Percentiles rank a stretch among this genome's conserved stretches.
These are phyloP conservation scores for Metschnikowia arizonensis DNA, from an alignment of 805 yeast species.

Conservation along the genomic window DNA sequence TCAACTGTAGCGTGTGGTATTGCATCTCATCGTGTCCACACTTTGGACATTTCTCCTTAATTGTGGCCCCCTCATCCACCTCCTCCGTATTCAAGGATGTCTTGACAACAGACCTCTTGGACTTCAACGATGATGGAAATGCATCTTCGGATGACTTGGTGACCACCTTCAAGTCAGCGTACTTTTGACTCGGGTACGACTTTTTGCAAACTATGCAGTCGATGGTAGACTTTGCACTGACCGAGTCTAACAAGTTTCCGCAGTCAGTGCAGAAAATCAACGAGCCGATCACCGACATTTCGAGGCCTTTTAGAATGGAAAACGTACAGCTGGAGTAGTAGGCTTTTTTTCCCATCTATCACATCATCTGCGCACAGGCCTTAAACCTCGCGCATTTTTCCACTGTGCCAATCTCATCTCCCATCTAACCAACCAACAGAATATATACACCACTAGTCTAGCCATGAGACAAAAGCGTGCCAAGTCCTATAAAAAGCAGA, in stretches of 20 bases:
- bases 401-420: constrained; percentile 6
- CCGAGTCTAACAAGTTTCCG: constrained; percentile 82
- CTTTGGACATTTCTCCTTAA: constrained; percentile 96
- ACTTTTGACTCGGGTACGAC: constrained; percentile 46
- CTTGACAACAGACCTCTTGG: constrained; percentile 87
- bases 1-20: constrained; percentile 90
- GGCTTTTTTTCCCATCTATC: constrained; percentile 1
- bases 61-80: constrained; percentile 91
- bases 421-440: background rate
- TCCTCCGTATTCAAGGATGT: constrained; percentile 74
- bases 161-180: constrained; percentile 76
- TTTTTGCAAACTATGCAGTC: constrained; percentile 53
- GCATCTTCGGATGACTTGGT: constrained; percentile 90
- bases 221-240: constrained; percentile 44
- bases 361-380: constrained; percentile 1
- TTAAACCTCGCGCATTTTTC: constrained; percentile 3
- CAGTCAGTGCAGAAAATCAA: constrained; percentile 90
- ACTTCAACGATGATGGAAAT: constrained; percentile 78
- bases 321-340: constrained; percentile 3
- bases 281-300: constrained; percentile 93
- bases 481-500: constrained; percentile 87
- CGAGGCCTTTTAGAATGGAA: constrained; percentile 1
- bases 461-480: constrained; percentile 94
- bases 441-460: background rate
- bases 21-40: constrained; percentile 98